Percentiles rank a stretch among this genome's conserved stretches.
Conservation (phyloP, 192 early-diverging fungal species). For the Podila epicladia region DNA sequence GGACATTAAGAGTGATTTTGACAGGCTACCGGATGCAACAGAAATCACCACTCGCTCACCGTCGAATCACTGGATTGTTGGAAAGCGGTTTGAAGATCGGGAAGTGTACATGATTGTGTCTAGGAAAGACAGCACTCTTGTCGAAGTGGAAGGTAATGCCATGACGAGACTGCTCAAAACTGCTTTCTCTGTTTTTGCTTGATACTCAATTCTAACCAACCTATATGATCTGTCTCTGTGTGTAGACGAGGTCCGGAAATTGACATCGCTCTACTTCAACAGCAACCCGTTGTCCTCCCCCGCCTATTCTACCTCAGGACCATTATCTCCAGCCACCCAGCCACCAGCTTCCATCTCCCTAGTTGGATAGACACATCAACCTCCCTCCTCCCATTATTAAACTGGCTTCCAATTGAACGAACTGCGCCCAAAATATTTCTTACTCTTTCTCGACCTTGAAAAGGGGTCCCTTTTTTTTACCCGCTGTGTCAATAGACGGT, state of each 20-base stretch:
- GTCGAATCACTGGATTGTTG: constrained; percentile 65
- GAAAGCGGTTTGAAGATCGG: constrained; percentile 57
- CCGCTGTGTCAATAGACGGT: no score
- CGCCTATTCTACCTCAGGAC: neutral
- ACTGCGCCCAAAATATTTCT: no score
- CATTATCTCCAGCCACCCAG: neutral
- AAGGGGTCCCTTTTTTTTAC: no score
- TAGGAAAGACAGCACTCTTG: constrained; percentile 63
- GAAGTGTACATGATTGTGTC: constrained; percentile 66
- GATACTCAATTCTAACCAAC: neutral
- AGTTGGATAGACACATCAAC: neutral
- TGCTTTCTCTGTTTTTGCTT: neutral
- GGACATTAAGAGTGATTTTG: constrained; percentile 65
- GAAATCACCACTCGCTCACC: constrained; percentile 65
- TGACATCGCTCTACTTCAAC: constrained; percentile 50
- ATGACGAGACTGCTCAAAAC: no score
- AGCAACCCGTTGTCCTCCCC: constrained; percentile 6
- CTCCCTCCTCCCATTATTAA: no score
- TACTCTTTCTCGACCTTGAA: no score
- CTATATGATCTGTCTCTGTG: neutral
- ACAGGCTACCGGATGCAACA: constrained; percentile 55
- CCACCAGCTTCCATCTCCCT: neutral
- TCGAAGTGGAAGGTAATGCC: constrained; percentile 63
- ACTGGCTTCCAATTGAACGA: no score
- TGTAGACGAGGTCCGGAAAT: constrained; percentile 52